Conservation (phyloP, 169 alveolate genomes). For the Fabrea salina region DNA sequence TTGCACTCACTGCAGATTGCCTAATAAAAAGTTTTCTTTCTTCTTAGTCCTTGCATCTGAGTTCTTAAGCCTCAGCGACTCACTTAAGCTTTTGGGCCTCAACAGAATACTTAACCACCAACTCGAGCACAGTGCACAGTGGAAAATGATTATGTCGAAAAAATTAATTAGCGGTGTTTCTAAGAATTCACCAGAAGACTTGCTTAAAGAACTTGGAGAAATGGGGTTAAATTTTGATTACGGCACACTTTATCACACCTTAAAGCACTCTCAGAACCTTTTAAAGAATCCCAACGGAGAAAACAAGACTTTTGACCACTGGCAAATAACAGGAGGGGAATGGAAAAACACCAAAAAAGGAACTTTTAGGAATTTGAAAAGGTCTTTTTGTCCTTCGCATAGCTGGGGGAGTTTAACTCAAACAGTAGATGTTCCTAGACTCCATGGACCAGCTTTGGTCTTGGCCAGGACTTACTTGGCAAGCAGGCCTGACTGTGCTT, state of each 20-base stretch:
- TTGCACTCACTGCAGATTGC: too few species aligned
- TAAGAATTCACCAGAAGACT: too few species aligned
- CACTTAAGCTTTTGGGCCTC: too few species aligned
- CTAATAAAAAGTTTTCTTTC: too few species aligned
- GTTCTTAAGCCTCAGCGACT: too few species aligned
- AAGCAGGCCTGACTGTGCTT: not conserved
- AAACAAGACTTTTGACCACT: not conserved
- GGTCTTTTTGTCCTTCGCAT: not conserved
- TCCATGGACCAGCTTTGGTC: not conserved
- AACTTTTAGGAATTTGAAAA: not conserved
- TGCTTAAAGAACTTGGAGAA: too few species aligned
- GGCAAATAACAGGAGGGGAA: not conserved
- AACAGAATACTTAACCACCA: too few species aligned
- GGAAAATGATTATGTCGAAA: too few species aligned
- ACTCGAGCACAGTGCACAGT: too few species aligned
- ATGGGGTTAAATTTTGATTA: too few species aligned
- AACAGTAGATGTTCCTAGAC: not conserved
- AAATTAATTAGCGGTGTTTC: too few species aligned
- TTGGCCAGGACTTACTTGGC: not conserved
- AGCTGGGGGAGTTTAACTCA: not conserved
- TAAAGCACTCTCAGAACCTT: not conserved
- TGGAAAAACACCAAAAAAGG: not conserved
- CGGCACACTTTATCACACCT: not conserved
- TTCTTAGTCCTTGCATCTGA: too few species aligned
- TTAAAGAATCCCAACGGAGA: not conserved